Evolutionary conservation across 2,329 filamentous ascomycete species (phyloP).

Genomic region (Stachybotrys chartarum): DNA sequence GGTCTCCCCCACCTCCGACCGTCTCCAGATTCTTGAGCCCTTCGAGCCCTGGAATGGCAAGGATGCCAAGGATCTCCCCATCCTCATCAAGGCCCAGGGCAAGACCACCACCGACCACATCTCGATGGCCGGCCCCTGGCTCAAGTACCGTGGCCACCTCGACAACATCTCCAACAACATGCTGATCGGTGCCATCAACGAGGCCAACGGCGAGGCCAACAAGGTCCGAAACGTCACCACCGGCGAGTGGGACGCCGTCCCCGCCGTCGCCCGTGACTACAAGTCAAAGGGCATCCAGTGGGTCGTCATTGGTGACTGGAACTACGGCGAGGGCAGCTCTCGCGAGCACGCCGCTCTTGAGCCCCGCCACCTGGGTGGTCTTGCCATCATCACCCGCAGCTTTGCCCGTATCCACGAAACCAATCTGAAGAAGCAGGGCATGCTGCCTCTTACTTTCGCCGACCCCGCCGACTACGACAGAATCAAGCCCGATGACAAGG

Average conservation of each 20-base stretch:
- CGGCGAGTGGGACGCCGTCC: slow-evolving; percentile 79
- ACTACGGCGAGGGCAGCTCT: slow-evolving; percentile 96
- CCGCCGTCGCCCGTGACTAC: slow-evolving; percentile 93
- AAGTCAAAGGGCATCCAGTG: slow-evolving; percentile 94
- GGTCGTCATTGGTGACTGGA: slow-evolving; percentile 99
- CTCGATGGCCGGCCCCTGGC: slow-evolving; percentile 91
- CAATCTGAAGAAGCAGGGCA: slow-evolving; percentile 99
- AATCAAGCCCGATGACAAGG: slow-evolving; percentile 86
- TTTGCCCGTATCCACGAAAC: slow-evolving; percentile 99
- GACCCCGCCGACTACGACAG: slow-evolving; percentile 97
- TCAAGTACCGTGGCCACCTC: slow-evolving; percentile 97
- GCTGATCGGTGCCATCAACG: slow-evolving; percentile 95
- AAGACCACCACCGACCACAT: slow-evolving; percentile 99
- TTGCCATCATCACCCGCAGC: slow-evolving; percentile 90
- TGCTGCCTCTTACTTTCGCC: slow-evolving; percentile 94
- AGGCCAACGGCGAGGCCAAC: slow-evolving; percentile 94
- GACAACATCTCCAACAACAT: slow-evolving; percentile 99
- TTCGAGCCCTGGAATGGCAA: slow-evolving; percentile 90
- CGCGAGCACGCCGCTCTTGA: slow-evolving; percentile 98
- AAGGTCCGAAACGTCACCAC: slow-evolving; percentile 89
- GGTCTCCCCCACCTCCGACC: slow-evolving; percentile 84
- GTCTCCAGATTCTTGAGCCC: slow-evolving; percentile 83
- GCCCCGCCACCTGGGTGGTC: slow-evolving; percentile 91
- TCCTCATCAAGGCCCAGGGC: slow-evolving; percentile 94
- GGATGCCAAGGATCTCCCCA: slow-evolving; percentile 75